Evolutionary conservation across 1,284 basidiomycete species (phyloP).

Genomic region (Schizophyllum commune): DNA sequence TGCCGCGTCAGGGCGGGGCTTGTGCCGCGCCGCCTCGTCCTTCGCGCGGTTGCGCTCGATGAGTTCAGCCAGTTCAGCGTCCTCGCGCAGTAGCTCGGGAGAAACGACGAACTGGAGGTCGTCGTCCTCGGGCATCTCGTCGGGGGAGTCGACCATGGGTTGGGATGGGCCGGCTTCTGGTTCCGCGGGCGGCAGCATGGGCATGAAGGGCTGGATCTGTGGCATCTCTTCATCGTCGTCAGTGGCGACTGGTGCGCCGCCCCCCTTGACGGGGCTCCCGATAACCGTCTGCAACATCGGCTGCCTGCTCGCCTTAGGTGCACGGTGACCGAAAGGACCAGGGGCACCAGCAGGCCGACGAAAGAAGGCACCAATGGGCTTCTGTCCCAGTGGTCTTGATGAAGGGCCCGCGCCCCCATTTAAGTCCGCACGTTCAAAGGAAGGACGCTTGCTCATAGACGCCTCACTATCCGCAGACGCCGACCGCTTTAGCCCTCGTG

Average conservation of each 20-base stretch:
- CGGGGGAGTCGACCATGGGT: background rate
- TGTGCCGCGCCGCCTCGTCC: slow-evolving; percentile 23
- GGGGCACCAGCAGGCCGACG: slow-evolving; percentile 2
- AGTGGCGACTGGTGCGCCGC: slow-evolving; percentile 12
- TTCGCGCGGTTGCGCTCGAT: slow-evolving; percentile 23
- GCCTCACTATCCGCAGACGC: background rate
- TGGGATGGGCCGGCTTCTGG: background rate
- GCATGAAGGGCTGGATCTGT: slow-evolving; percentile 1
- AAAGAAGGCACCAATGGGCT: slow-evolving; percentile 12
- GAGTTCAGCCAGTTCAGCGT: slow-evolving; percentile 3
- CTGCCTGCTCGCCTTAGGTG: slow-evolving; percentile 54
- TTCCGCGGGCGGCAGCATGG: background rate
- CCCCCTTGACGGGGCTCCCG: slow-evolving; percentile 52
- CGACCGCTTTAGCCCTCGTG: background rate
- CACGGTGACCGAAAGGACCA: slow-evolving; percentile 4
- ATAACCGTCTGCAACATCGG: slow-evolving; percentile 52
- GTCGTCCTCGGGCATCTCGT: background rate
- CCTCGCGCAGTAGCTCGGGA: slow-evolving; percentile 10
- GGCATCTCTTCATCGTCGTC: slow-evolving; percentile 10
- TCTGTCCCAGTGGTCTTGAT: slow-evolving; percentile 4
- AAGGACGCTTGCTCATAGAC: slow-evolving; percentile 3
- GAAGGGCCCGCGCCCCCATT: background rate
- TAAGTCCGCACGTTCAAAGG: background rate
- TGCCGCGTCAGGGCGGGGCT: slow-evolving; percentile 33
- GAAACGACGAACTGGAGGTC: slow-evolving; percentile 10